Conservation (phyloP, 306 rosid species). For the Ziziphus jujuba region DNA sequence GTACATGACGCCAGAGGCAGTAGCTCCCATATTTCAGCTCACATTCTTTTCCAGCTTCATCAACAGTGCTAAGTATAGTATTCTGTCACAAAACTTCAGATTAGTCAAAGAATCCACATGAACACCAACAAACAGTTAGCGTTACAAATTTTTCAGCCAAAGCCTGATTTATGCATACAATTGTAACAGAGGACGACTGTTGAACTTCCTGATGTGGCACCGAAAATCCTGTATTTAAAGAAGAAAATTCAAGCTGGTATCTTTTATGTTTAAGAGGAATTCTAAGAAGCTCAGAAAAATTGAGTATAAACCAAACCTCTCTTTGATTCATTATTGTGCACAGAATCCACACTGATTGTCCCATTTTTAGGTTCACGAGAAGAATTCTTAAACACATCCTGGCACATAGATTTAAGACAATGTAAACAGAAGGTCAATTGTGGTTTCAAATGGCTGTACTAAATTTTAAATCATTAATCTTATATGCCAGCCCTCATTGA, state of each 20-base stretch:
- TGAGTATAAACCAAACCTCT: conserved; percentile 36
- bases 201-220: conserved; percentile 38
- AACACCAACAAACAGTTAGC: conserved; percentile 1
- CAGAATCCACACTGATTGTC: conserved; percentile 19
- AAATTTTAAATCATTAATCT: conserved; percentile 9
- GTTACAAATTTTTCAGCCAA: conserved; percentile 22
- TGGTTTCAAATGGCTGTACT: conserved; percentile 15
- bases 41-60: conserved; percentile 68
- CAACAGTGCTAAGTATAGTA: conserved; percentile 35
- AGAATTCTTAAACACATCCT: conserved; percentile 60
- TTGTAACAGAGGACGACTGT: conserved; percentile 40
- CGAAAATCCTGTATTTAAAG: conserved; percentile 44
- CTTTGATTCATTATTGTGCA: conserved; percentile 27
- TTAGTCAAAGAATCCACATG: conserved; percentile 23
- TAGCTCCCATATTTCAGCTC: conserved; percentile 87
- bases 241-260: conserved; percentile 3
- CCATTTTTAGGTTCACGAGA: conserved; percentile 43
- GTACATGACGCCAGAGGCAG: conserved; percentile 81
- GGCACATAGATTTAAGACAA: conserved; percentile 36
- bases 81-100: conserved; percentile 55
- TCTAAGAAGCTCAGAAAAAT: conserved; percentile 6
- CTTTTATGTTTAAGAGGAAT: not conserved
- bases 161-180: conserved; percentile 47
- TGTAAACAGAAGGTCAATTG: conserved; percentile 18
- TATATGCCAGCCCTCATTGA: not conserved